phyloP scores from a whole-genome alignment of 208 protist species.

The Tetramitus jugosus region DNA sequence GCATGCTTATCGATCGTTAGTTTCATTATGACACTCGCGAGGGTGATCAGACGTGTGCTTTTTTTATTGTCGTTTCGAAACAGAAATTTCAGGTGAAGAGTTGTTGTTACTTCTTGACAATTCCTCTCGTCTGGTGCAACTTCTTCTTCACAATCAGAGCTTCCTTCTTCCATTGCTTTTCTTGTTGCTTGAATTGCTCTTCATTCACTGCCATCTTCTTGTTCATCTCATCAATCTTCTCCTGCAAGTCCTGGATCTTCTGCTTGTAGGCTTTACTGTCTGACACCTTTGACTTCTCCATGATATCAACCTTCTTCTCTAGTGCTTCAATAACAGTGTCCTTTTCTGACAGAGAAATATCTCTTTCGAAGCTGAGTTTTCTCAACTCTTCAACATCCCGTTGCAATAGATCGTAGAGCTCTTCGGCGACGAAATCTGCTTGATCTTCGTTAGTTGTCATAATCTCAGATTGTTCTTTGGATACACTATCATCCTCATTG shows the following conservation, averaged over 20 bases:
- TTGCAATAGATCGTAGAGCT: background rate
- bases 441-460: background rate
- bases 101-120: no score
- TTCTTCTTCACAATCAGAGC: no score
- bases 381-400: slow-evolving; percentile 4
- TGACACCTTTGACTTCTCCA: slow-evolving; percentile 4
- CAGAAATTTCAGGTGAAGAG: no score
- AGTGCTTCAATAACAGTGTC: background rate
- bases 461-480: background rate
- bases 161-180: background rate
- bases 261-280: background rate
- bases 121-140: no score
- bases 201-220: background rate
- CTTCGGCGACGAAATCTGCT: background rate
- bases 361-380: background rate
- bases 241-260: background rate
- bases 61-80: no score
- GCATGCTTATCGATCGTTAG: no score
- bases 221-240: background rate
- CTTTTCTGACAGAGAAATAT: background rate
- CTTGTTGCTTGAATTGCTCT: background rate
- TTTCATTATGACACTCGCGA: no score
- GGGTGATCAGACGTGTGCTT: no score
- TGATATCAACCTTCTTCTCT: slow-evolving; percentile 5
- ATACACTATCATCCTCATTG: background rate